phyloP scores from a whole-genome alignment of 73 alveolate genomes.

The Tetrahymena malaccensis region DNA sequence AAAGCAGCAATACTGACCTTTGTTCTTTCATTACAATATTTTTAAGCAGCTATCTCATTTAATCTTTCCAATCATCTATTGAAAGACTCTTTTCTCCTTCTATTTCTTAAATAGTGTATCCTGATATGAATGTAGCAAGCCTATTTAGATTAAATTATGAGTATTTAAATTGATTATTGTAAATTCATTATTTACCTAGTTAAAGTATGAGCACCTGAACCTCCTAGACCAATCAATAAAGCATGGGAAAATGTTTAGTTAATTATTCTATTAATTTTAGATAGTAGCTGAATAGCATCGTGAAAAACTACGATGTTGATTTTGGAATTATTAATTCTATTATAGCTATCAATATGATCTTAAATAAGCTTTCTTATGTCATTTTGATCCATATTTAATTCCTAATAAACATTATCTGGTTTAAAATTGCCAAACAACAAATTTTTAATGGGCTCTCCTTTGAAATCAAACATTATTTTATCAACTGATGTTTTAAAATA shows the following conservation, averaged over 20 bases:
- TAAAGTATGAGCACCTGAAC: conserved; percentile 49
- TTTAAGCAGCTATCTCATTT: conserved; percentile 70
- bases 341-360: neutral
- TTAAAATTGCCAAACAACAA: neutral
- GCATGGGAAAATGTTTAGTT: conserved; percentile 82
- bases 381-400: neutral
- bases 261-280: conserved; percentile 73
- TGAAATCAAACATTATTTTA: neutral
- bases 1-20: conserved; percentile 62
- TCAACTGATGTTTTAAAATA: neutral
- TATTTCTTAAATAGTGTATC: conserved; percentile 68
- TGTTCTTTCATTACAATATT: conserved; percentile 72
- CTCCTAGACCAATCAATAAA: conserved; percentile 81
- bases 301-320: conserved; percentile 71
- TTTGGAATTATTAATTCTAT: conserved; percentile 33
- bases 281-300: conserved; percentile 74
- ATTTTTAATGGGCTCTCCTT: neutral
- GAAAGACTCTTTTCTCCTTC: conserved; percentile 76
- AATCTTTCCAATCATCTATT: conserved; percentile 75
- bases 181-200: conserved; percentile 33
- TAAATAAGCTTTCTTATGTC: neutral
- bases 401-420: neutral
- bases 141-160: neutral
- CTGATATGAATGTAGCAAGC: conserved; percentile 59
- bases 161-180: neutral